Evolutionary conservation across 768 basidiomycete genomes (phyloP).

Genomic region (Mycena venus): DNA sequence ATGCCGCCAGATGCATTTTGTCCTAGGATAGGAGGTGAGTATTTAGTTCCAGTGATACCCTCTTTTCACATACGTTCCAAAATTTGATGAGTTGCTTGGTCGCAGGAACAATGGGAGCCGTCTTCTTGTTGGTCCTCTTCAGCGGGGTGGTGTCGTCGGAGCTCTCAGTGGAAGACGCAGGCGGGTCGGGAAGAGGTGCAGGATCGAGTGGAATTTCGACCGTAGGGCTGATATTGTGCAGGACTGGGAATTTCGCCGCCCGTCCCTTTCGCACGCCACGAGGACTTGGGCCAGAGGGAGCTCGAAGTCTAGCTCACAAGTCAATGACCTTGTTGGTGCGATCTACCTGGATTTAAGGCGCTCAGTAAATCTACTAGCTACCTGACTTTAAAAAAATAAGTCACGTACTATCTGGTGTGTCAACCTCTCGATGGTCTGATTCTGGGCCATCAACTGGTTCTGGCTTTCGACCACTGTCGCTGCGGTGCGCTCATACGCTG

Average conservation of each 20-base stretch:
- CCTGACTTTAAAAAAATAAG: too few relatives aligned
- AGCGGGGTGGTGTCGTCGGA: neutral
- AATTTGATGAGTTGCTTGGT: neutral
- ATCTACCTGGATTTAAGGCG: neutral
- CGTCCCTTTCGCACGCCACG: neutral
- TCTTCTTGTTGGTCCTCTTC: neutral
- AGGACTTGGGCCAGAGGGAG: neutral
- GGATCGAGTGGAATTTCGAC: constrained; percentile 7
- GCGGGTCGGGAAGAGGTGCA: constrained; percentile 1
- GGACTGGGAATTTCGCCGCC: neutral
- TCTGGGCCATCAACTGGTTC: neutral
- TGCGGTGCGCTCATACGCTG: neutral
- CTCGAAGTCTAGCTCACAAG: neutral
- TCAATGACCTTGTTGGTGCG: neutral
- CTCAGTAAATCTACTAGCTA: neutral
- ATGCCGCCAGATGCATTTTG: neutral
- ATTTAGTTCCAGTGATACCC: neutral
- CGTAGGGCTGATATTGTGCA: neutral
- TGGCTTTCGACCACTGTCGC: neutral
- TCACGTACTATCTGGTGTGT: neutral
- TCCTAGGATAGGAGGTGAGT: neutral
- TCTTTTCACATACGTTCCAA: constrained; percentile 8
- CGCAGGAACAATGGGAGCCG: neutral
- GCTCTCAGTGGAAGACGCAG: neutral
- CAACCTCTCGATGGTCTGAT: neutral